Evolutionary conservation across 73 alveolate species (phyloP).

Genomic region (Uronychia setigera): DNA sequence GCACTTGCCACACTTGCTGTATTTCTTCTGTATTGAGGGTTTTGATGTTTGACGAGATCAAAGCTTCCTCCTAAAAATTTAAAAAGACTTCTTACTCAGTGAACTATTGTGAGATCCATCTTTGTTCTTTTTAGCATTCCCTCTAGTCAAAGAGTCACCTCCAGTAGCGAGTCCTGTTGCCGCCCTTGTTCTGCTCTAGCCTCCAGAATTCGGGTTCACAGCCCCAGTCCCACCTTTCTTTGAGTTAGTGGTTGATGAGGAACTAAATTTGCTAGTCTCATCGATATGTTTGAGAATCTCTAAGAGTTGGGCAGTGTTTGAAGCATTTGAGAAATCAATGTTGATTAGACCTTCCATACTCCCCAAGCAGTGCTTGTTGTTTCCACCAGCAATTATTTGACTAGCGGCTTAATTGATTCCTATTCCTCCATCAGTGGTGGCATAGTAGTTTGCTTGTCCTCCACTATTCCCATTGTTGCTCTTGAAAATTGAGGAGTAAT

Average conservation of each 20-base stretch:
- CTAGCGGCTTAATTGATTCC: not conserved
- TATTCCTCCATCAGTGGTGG: too few relatives aligned
- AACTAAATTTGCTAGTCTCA: not conserved
- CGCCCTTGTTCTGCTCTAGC: not conserved
- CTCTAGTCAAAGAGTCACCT: not conserved
- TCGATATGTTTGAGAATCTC: not conserved
- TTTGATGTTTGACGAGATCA: not conserved
- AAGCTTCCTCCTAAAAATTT: not conserved
- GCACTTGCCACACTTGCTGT: not conserved
- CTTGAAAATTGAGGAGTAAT: not conserved
- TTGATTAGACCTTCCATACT: not conserved
- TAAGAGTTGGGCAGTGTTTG: not conserved
- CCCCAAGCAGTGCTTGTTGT: not conserved
- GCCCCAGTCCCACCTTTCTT: too few relatives aligned
- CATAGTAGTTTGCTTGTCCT: not conserved
- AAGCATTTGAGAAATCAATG: not conserved
- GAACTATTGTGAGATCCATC: not conserved
- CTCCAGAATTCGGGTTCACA: not conserved
- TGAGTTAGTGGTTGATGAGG: not conserved
- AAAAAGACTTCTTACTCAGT: not conserved
- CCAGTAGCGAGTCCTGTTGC: not conserved
- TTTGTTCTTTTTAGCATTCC: not conserved
- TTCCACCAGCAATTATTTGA: not conserved
- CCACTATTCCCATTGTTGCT: not conserved
- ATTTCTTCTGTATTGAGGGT: not conserved